phyloP scores from a whole-genome alignment of 352 stramenopile species.

The Lagenidium sp. region DNA sequence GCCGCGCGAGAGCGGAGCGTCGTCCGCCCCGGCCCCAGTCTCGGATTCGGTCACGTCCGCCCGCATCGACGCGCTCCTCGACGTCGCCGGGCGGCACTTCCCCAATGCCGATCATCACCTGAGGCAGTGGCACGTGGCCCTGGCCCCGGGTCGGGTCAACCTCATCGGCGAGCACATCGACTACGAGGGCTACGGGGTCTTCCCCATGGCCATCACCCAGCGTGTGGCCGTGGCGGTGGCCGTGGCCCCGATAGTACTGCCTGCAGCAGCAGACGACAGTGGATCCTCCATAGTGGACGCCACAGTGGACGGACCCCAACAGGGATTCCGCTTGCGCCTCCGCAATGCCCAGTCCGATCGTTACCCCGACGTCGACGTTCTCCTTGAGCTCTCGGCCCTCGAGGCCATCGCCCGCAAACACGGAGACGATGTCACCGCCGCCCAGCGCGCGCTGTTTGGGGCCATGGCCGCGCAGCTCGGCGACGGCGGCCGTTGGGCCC shows the following conservation, averaged over 20 bases:
- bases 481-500: slow-evolving; percentile 2
- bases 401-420: too few relatives aligned
- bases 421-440: too few relatives aligned
- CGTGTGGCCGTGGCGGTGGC: slow-evolving; percentile 50
- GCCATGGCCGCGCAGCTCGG: slow-evolving; percentile 5
- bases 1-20: too few relatives aligned
- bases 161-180: slow-evolving; percentile 86
- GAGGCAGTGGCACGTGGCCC: slow-evolving; percentile 16
- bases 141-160: slow-evolving; percentile 76
- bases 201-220: slow-evolving; percentile 73
- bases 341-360: too few relatives aligned
- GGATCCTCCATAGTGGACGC: background rate
- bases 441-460: slow-evolving; percentile 10
- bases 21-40: too few relatives aligned
- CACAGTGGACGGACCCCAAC: slow-evolving; percentile 1
- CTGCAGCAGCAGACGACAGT: slow-evolving; percentile 16
- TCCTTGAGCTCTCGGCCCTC: too few relatives aligned
- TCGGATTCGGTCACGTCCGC: too few relatives aligned
- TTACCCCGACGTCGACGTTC: slow-evolving; percentile 1
- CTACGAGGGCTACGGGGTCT: slow-evolving; percentile 80
- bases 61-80: too few relatives aligned
- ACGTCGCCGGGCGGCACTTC: too few relatives aligned
- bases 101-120: too few relatives aligned
- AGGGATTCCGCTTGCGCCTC: slow-evolving; percentile 1
- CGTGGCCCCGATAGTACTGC: too few relatives aligned